phyloP scores from a whole-genome alignment of 768 basidiomycete genomes.

The Glaciozyma antarctica region DNA sequence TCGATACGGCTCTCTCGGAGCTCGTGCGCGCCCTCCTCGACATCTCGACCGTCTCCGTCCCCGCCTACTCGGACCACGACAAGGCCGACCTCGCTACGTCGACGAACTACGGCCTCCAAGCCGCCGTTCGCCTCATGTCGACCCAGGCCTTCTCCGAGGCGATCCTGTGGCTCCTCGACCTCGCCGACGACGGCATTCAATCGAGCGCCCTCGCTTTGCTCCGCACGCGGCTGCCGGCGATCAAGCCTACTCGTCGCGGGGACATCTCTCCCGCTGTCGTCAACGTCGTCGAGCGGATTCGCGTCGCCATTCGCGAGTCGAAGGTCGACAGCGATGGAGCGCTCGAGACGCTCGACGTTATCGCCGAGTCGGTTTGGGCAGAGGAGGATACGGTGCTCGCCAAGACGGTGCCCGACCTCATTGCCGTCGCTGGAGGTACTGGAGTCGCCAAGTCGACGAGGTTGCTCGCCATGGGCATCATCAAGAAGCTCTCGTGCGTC shows the following conservation, averaged over 20 bases:
- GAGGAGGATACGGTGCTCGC: slow-evolving; percentile 62
- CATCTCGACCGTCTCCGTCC: slow-evolving; percentile 23
- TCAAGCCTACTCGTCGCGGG: slow-evolving; percentile 52
- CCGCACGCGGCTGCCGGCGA: slow-evolving; percentile 53
- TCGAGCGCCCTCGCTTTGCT: slow-evolving; percentile 56
- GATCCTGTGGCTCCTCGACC: slow-evolving; percentile 32
- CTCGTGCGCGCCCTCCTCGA: slow-evolving; percentile 28
- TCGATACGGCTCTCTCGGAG: slow-evolving; percentile 30
- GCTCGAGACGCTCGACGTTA: slow-evolving; percentile 46
- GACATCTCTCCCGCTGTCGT: slow-evolving; percentile 42
- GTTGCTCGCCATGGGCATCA: slow-evolving; percentile 47
- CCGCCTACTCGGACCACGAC: slow-evolving; percentile 12
- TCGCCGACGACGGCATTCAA: slow-evolving; percentile 24
- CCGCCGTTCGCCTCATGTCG: slow-evolving; percentile 55
- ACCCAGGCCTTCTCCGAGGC: slow-evolving; percentile 53
- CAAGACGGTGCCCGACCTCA: slow-evolving; percentile 51
- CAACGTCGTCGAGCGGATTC: slow-evolving; percentile 42
- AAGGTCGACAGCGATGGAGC: background rate
- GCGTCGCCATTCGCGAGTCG: background rate
- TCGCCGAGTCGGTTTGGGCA: slow-evolving; percentile 51
- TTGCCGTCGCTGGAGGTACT: slow-evolving; percentile 45
- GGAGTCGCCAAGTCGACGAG: slow-evolving; percentile 35
- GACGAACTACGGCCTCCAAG: slow-evolving; percentile 46
- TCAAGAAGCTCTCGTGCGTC: slow-evolving; percentile 57
- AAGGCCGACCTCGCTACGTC: slow-evolving; percentile 23